These are phyloP conservation scores for Dryas integrifolia DNA, from an alignment of 331 rosid genomes.

Conservation along the genomic window DNA sequence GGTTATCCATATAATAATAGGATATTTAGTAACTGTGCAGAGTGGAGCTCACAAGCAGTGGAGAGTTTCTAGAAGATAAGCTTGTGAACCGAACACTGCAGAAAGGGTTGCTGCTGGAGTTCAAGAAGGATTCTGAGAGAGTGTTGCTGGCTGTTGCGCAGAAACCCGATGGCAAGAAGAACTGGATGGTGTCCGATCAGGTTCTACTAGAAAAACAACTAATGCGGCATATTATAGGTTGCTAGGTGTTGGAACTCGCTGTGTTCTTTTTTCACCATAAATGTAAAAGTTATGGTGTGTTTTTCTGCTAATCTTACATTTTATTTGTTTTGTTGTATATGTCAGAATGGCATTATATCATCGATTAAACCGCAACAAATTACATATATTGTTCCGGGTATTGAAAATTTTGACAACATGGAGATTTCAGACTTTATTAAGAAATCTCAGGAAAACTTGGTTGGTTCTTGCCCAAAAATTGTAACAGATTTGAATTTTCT, in stretches of 20 bases:
- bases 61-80: conserved; percentile 62
- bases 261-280: conserved; percentile 26
- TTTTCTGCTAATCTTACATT: conserved; percentile 26
- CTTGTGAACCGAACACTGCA: conserved; percentile 54
- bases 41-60: conserved; percentile 47
- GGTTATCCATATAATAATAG: neutral
- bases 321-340: conserved; percentile 20
- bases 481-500: neutral
- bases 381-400: conserved; percentile 85
- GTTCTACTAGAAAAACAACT: conserved; percentile 78
- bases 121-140: conserved; percentile 88
- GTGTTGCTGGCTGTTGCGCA: conserved; percentile 78
- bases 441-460: conserved; percentile 73
- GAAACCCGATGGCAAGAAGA: conserved; percentile 96
- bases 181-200: conserved; percentile 99
- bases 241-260: conserved; percentile 66
- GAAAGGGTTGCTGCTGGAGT: conserved; percentile 77
- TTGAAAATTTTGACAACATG: conserved; percentile 65
- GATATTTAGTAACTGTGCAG: conserved; percentile 37
- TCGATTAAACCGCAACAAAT: conserved; percentile 92
- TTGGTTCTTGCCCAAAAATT: conserved; percentile 40
- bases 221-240: conserved; percentile 82
- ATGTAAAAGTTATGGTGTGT: conserved; percentile 9
- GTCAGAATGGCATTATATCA: conserved; percentile 76
- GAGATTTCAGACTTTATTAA: conserved; percentile 62